Evolutionary conservation across 2,329 filamentous ascomycete species (phyloP).

Genomic region (Clonostachys chloroleuca): DNA sequence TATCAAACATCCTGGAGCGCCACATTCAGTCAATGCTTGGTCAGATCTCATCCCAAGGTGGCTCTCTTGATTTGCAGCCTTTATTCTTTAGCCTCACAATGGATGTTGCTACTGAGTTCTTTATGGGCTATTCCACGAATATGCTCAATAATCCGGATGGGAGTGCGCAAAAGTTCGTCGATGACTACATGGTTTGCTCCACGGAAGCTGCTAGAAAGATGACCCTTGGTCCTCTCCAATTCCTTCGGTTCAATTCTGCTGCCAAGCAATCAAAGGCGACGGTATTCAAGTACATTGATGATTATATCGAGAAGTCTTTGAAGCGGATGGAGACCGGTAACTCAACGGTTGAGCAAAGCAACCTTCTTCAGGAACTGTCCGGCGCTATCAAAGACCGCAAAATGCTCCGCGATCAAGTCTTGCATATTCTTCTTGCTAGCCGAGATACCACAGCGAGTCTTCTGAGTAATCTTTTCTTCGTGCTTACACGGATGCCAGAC

Average conservation of each 20-base stretch:
- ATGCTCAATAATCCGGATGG: constrained; percentile 14
- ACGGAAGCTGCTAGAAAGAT: constrained; percentile 22
- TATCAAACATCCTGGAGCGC: constrained; percentile 19
- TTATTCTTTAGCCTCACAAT: constrained; percentile 42
- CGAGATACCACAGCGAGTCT: constrained; percentile 41
- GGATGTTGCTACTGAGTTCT: constrained; percentile 44
- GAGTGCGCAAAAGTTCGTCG: constrained; percentile 25
- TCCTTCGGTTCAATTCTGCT: constrained; percentile 14
- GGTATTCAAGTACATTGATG: constrained; percentile 32
- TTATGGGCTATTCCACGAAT: constrained; percentile 22
- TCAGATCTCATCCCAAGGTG: constrained; percentile 11
- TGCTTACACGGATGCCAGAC: constrained; percentile 31
- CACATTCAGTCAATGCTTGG: constrained; percentile 32
- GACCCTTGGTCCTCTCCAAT: constrained; percentile 22
- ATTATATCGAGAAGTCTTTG: constrained; percentile 33
- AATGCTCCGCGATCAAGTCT: constrained; percentile 31
- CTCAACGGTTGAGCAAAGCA: constrained; percentile 2
- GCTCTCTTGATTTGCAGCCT: constrained; percentile 32
- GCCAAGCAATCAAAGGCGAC: constrained; percentile 18
- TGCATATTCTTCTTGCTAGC: constrained; percentile 37
- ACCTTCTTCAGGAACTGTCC: constrained; percentile 39
- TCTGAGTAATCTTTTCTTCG: constrained; percentile 34
- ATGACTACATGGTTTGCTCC: constrained; percentile 26
- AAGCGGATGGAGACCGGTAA: background rate
- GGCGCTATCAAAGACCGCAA: constrained; percentile 33